phyloP scores from a whole-genome alignment of 2,329 filamentous ascomycete species.

The Ceratocystis albifundus region DNA sequence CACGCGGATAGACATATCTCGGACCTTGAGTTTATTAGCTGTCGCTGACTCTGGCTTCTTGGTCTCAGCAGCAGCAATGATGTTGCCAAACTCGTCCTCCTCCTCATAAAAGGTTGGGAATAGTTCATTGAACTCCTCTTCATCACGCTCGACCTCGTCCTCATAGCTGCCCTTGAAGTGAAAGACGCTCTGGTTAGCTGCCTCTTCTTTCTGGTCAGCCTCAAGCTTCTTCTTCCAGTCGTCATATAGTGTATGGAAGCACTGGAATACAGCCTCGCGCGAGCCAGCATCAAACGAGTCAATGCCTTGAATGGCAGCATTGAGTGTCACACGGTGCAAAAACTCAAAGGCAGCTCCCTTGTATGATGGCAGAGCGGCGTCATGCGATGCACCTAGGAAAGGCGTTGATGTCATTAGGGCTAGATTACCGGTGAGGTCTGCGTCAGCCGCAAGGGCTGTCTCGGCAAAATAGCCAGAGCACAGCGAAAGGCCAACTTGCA shows the following conservation, averaged over 20 bases:
- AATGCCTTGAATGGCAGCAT: slow-evolving; percentile 38
- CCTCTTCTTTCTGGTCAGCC: slow-evolving; percentile 62
- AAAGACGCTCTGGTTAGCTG: slow-evolving; percentile 65
- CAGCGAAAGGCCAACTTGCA: slow-evolving; percentile 64
- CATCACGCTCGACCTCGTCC: slow-evolving; percentile 61
- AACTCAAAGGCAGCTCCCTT: slow-evolving; percentile 37
- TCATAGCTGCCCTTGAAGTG: slow-evolving; percentile 68
- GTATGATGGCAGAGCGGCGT: slow-evolving; percentile 24
- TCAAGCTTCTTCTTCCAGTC: slow-evolving; percentile 71
- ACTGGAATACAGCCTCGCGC: slow-evolving; percentile 43
- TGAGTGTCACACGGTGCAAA: slow-evolving; percentile 37
- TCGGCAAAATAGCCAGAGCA: slow-evolving; percentile 33
- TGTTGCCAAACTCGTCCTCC: slow-evolving; percentile 23
- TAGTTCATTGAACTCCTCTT: slow-evolving; percentile 63
- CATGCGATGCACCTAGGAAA: slow-evolving; percentile 40
- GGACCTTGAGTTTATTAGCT: slow-evolving; percentile 35
- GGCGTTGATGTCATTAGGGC: slow-evolving; percentile 39
- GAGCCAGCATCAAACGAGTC: slow-evolving; percentile 30
- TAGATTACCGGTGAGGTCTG: neutral
- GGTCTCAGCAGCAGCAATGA: slow-evolving; percentile 1
- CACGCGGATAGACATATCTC: slow-evolving; percentile 48
- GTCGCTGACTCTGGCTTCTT: slow-evolving; percentile 22
- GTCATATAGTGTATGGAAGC: slow-evolving; percentile 61
- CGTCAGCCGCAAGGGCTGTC: slow-evolving; percentile 26
- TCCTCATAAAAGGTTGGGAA: slow-evolving; percentile 67